Conservation (phyloP, 192 early-diverging fungal species). For the Thamnidium elegans region DNA sequence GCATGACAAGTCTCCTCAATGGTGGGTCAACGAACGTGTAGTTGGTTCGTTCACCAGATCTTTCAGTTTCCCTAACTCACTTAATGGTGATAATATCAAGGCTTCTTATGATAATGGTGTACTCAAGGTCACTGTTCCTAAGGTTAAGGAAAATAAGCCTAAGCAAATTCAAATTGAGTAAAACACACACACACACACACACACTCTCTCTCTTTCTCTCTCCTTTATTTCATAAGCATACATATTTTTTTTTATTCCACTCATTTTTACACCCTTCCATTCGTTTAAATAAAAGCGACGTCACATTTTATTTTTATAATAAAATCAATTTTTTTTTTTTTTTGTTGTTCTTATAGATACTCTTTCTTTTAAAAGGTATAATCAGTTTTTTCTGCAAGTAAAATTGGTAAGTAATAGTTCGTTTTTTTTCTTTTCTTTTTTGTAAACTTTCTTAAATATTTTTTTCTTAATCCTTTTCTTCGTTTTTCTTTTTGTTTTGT, state of each 20-base stretch:
- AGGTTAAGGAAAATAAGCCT: constrained; percentile 4
- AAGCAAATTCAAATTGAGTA: constrained; percentile 21
- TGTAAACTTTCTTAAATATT: not conserved
- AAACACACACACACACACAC: not conserved
- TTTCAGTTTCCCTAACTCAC: constrained; percentile 16
- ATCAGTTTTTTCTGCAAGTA: no score
- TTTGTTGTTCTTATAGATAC: no score
- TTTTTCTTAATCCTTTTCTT: not conserved
- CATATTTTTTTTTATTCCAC: not conserved
- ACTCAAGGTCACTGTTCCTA: constrained; percentile 18
- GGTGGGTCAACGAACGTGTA: constrained; percentile 22
- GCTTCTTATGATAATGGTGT: constrained; percentile 24
- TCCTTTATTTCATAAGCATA: not conserved
- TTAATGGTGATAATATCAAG: constrained; percentile 17
- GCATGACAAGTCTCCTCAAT: constrained; percentile 13
- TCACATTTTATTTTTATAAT: not conserved
- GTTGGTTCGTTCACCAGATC: constrained; percentile 21
- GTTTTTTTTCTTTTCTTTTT: not conserved
- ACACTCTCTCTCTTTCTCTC: not conserved
- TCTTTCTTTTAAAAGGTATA: no score
- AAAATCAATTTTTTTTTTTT: no score
- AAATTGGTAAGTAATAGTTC: no score
- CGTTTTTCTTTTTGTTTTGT: not conserved
- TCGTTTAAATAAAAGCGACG: no score
- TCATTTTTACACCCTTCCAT: no score